Percentiles rank a stretch among this genome's conserved stretches.
phyloP scores from a whole-genome alignment of 1,284 basidiomycete species.

The Sporisorium sorghi region DNA sequence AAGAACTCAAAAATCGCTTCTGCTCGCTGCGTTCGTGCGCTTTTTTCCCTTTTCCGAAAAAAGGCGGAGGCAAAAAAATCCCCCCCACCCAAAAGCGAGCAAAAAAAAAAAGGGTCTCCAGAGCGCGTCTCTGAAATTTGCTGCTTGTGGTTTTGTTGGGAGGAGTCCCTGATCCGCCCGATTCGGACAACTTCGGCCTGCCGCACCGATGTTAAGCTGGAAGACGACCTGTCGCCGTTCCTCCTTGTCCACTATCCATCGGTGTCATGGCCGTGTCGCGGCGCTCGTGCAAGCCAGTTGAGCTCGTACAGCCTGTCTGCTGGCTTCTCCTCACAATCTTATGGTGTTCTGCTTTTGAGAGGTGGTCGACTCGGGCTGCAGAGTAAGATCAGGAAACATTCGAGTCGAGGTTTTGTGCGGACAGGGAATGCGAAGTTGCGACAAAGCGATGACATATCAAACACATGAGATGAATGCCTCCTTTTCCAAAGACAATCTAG shows the following conservation, averaged over 20 bases:
- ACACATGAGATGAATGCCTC: neutral
- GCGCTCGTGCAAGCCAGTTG: too few relatives aligned
- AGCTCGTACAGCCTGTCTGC: too few relatives aligned
- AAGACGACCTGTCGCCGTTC: too few relatives aligned
- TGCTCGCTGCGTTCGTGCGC: slow-evolving; percentile 4
- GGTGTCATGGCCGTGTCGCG: neutral
- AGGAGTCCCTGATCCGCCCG: neutral
- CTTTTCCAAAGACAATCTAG: neutral
- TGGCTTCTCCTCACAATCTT: neutral
- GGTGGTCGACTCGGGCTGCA: neutral
- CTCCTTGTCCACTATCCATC: neutral
- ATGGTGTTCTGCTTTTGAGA: neutral
- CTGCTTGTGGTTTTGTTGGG: slow-evolving; percentile 5
- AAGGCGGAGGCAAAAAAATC: slow-evolving; percentile 5
- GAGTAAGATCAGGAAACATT: neutral
- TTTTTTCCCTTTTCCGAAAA: slow-evolving; percentile 25
- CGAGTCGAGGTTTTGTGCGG: neutral
- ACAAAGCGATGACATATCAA: neutral
- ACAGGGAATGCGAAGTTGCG: neutral
- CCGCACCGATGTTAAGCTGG: neutral
- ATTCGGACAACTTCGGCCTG: neutral
- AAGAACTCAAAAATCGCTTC: slow-evolving; percentile 19
- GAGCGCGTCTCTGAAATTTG: slow-evolving; percentile 5
- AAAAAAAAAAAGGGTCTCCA: slow-evolving; percentile 12
- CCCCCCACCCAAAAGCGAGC: slow-evolving; percentile 7